Conservation (phyloP, 2,329 filamentous ascomycete species). For the Exophiala bonariae region DNA sequence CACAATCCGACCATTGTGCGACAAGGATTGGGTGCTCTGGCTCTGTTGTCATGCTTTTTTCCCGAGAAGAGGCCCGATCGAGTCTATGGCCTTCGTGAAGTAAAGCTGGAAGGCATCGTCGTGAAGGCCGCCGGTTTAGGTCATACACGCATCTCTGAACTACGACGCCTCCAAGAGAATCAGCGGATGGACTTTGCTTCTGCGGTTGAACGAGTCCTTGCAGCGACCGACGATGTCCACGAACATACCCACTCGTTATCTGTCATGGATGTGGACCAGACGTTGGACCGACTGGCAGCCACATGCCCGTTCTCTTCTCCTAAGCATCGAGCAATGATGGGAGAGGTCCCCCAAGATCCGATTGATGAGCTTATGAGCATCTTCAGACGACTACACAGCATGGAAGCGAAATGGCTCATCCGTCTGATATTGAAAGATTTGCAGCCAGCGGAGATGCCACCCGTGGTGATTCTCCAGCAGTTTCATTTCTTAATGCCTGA, state of each 20-base stretch:
- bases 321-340: constrained; percentile 49
- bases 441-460: constrained; percentile 64
- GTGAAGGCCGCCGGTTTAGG: constrained; percentile 48
- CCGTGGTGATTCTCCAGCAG: constrained; percentile 52
- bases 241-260: constrained; percentile 49
- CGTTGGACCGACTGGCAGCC: constrained; percentile 66
- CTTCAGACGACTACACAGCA: constrained; percentile 61
- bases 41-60: constrained; percentile 72
- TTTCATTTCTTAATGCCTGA: constrained; percentile 71
- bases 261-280: constrained; percentile 69
- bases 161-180: constrained; percentile 61
- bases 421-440: constrained; percentile 76
- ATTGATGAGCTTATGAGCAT: constrained; percentile 51
- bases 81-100: constrained; percentile 69
- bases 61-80: constrained; percentile 75
- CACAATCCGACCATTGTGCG: constrained; percentile 61
- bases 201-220: constrained; percentile 67
- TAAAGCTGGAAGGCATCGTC: constrained; percentile 65
- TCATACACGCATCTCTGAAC: constrained; percentile 58
- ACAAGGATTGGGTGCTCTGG: constrained; percentile 56
- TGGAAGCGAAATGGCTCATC: constrained; percentile 83
- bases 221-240: constrained; percentile 51
- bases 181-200: constrained; percentile 67
- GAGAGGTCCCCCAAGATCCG: constrained; percentile 38
- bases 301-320: constrained; percentile 65